These are phyloP conservation scores for Taxawa tesnikishii DNA, from an alignment of 2,329 filamentous ascomycete genomes.

Conservation along the genomic window DNA sequence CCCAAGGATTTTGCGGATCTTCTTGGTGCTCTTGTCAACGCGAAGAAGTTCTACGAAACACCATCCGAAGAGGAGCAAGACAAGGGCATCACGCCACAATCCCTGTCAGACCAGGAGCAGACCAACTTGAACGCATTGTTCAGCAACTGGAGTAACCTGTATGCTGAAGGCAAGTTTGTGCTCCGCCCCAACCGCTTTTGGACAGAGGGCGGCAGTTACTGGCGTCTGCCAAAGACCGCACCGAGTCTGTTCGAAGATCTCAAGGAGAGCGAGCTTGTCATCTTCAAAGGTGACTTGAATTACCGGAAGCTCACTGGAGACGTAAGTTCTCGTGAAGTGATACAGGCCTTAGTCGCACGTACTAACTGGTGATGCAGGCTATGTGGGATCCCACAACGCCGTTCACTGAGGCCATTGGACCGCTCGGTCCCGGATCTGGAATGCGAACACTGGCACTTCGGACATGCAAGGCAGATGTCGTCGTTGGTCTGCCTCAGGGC, in stretches of 20 bases:
- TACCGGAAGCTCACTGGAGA: conserved; percentile 88
- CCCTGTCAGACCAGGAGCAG: conserved; percentile 56
- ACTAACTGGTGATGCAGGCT: conserved; percentile 34
- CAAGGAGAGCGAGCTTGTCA: conserved; percentile 69
- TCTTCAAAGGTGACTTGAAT: conserved; percentile 97
- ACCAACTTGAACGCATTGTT: conserved; percentile 65
- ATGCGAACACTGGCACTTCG: conserved; percentile 76
- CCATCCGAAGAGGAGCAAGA: conserved; percentile 53
- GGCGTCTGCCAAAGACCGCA: conserved; percentile 63
- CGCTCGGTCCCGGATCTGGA: conserved; percentile 68
- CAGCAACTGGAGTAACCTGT: conserved; percentile 64
- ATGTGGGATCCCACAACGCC: conserved; percentile 80
- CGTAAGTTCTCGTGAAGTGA: conserved; percentile 40
- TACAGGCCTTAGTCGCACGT: not conserved
- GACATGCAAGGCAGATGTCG: conserved; percentile 93
- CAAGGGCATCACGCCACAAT: conserved; percentile 41
- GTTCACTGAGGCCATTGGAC: conserved; percentile 74
- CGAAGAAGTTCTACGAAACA: conserved; percentile 66
- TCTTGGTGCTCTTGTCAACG: conserved; percentile 64
- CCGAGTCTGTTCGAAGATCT: conserved; percentile 63
- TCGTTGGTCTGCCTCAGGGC: conserved; percentile 73
- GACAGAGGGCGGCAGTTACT: conserved; percentile 80
- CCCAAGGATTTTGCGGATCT: conserved; percentile 77
- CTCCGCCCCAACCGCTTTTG: conserved; percentile 82
- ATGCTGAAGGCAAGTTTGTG: conserved; percentile 72